These are phyloP conservation scores for Pythium phragmitis DNA, from an alignment of 352 stramenopile genomes.

Conservation along the genomic window DNA sequence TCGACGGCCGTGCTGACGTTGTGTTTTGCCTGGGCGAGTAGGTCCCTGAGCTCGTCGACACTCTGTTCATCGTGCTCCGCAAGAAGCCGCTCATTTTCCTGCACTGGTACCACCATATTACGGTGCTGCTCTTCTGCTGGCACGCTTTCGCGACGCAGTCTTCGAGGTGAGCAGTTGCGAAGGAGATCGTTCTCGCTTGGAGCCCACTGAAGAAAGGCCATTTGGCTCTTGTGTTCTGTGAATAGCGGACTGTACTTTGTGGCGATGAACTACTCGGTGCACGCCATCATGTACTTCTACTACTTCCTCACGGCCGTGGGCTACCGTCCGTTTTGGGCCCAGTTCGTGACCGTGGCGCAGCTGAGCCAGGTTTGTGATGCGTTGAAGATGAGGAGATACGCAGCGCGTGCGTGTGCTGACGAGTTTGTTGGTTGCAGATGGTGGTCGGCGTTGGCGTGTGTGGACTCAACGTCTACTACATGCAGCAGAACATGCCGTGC, in stretches of 20 bases:
- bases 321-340: conserved; percentile 72
- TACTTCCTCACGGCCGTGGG: conserved; percentile 90
- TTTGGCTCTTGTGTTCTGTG: no score
- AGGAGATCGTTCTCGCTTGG: neutral
- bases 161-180: conserved; percentile 47
- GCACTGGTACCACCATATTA: conserved; percentile 99
- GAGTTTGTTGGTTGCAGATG: conserved; percentile 40
- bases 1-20: neutral
- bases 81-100: conserved; percentile 98
- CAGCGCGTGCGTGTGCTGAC: neutral
- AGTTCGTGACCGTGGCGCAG: conserved; percentile 89
- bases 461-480: conserved; percentile 75
- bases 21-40: conserved; percentile 26
- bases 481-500: conserved; percentile 65
- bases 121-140: conserved; percentile 97
- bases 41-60: conserved; percentile 94
- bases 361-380: conserved; percentile 76
- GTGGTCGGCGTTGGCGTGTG: conserved; percentile 74
- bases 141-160: conserved; percentile 93
- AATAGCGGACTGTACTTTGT: conserved; percentile 94
- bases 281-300: conserved; percentile 98
- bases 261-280: conserved; percentile 98
- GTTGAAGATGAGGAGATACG: neutral
- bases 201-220: neutral
- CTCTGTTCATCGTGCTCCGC: conserved; percentile 96